A percentile compares a stretch with the other conserved stretches of the same genome.
These are phyloP conservation scores for Apophysomyces trapeziformis DNA, from an alignment of 371 early-diverging fungal species.

Conservation along the genomic window DNA sequence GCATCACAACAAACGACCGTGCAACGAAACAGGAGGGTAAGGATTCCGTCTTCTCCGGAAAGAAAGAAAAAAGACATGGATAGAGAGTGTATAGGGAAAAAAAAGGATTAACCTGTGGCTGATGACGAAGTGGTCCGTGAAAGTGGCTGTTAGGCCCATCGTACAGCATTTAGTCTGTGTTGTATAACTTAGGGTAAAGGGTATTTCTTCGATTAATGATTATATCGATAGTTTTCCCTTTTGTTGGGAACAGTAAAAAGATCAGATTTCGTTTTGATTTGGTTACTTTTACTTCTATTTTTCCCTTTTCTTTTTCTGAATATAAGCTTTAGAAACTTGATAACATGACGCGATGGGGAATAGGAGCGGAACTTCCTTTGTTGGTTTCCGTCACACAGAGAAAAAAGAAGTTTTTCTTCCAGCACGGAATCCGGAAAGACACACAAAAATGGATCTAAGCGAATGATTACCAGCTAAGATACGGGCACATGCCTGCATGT, in stretches of 20 bases:
- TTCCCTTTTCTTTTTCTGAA: background rate
- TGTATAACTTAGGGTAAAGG: background rate
- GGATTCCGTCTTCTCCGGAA: slow-evolving; percentile 8
- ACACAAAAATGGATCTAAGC: slow-evolving; percentile 14
- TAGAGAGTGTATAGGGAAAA: background rate
- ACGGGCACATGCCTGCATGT: slow-evolving; percentile 18
- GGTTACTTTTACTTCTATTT: background rate
- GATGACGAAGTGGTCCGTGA: slow-evolving; percentile 6
- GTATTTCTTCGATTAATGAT: background rate
- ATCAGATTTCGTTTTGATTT: background rate
- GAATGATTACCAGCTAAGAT: slow-evolving; percentile 10
- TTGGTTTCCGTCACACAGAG: slow-evolving; percentile 2
- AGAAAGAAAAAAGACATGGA: background rate
- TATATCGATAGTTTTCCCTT: background rate
- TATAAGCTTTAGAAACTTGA: background rate
- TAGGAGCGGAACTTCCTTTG: slow-evolving; percentile 9
- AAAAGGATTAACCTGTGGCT: background rate
- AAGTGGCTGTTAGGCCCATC: background rate
- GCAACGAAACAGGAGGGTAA: slow-evolving; percentile 6
- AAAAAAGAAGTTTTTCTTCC: slow-evolving; percentile 12
- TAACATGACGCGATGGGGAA: slow-evolving; percentile 11
- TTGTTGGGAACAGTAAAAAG: background rate
- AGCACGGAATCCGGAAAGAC: slow-evolving; percentile 24
- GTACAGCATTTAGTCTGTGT: too few relatives aligned
- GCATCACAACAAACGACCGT: slow-evolving; percentile 1